Conservation (phyloP, 2,329 filamentous ascomycete species). For the Xylaria sp. region DNA sequence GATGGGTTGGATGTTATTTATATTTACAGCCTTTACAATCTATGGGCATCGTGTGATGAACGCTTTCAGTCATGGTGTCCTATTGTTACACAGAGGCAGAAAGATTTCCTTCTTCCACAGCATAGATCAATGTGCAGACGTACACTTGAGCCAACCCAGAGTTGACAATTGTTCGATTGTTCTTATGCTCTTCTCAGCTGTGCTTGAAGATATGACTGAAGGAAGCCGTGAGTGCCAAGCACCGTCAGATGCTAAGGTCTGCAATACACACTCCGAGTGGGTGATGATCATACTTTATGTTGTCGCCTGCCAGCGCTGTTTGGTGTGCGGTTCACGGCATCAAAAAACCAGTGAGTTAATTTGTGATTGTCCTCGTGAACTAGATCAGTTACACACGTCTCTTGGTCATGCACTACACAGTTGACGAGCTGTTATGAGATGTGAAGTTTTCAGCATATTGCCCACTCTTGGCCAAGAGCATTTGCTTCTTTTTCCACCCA, state of each 20-base stretch:
- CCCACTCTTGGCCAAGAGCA: not conserved
- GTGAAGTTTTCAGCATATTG: conserved; percentile 1
- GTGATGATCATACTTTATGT: conserved; percentile 2
- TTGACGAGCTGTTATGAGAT: not conserved
- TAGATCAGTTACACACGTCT: not conserved
- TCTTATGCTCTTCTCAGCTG: conserved; percentile 9
- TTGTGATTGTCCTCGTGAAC: not conserved
- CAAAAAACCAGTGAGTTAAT: not conserved
- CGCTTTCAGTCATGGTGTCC: not conserved
- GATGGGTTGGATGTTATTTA: not conserved
- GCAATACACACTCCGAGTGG: not conserved
- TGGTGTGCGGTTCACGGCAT: conserved; percentile 12
- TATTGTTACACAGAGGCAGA: conserved; percentile 2
- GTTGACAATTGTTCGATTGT: conserved; percentile 19
- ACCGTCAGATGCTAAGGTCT: conserved; percentile 25
- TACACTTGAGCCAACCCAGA: conserved; percentile 2
- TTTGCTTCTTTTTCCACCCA: not conserved
- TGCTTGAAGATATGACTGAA: conserved; percentile 7
- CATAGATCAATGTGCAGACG: not conserved
- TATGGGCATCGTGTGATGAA: not conserved
- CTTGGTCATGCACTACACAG: not conserved
- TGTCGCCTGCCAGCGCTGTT: conserved; percentile 21
- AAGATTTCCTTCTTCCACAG: not conserved
- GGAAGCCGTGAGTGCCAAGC: conserved; percentile 16
- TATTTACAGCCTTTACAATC: not conserved